Conservation (phyloP, 2,329 filamentous ascomycete species). For the Xylaria sp. region DNA sequence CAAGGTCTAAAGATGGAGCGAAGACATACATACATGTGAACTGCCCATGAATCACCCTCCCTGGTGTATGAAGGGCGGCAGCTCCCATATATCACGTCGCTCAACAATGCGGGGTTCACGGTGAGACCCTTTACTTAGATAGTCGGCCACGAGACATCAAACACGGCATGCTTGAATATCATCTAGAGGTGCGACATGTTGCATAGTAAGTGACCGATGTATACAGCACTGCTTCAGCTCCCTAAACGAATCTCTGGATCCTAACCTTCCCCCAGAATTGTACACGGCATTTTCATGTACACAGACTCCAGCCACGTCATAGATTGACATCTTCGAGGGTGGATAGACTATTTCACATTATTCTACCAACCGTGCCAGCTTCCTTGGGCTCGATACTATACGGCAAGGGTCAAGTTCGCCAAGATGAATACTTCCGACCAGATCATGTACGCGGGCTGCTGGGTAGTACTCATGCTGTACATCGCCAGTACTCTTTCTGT, state of each 20-base stretch:
- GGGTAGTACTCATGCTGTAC: slow-evolving; percentile 40
- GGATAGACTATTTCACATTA: neutral
- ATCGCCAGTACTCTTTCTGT: slow-evolving; percentile 36
- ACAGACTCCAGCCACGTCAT: neutral
- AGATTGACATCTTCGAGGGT: neutral
- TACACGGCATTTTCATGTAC: neutral
- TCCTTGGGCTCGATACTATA: neutral
- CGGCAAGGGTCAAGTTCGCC: neutral
- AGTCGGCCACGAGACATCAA: neutral
- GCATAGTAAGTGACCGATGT: neutral
- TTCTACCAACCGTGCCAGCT: neutral
- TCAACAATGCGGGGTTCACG: neutral
- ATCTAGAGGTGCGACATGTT: neutral
- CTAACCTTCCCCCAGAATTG: neutral
- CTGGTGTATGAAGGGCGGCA: neutral
- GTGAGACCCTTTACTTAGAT: neutral
- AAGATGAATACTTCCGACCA: slow-evolving; percentile 38
- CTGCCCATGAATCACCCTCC: neutral
- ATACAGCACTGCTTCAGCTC: neutral
- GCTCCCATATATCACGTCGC: neutral
- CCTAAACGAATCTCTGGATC: neutral
- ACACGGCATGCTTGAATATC: neutral
- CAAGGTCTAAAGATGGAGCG: neutral
- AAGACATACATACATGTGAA: neutral
- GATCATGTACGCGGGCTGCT: slow-evolving; percentile 41